Evolutionary conservation across 2,329 filamentous ascomycete species (phyloP).

Genomic region (Emmonsiellopsis sp.): DNA sequence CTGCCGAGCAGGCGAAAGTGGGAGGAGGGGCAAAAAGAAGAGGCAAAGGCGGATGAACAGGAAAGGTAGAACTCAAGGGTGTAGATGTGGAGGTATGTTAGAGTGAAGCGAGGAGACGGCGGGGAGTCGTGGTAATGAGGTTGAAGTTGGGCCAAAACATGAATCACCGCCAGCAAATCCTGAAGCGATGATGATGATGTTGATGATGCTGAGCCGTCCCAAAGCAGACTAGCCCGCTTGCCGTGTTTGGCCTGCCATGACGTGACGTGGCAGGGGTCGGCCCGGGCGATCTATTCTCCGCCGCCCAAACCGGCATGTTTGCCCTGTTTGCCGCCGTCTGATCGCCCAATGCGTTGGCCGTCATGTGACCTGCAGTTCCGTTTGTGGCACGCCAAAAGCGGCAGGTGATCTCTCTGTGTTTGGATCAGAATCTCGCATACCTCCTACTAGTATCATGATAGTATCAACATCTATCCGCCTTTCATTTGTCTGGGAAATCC

Average conservation of each 20-base stretch:
- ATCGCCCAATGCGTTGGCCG: too few species aligned
- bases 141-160: neutral
- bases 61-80: too few species aligned
- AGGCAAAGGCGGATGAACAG: too few species aligned
- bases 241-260: conserved; percentile 3
- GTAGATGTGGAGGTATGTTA: neutral
- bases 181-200: neutral
- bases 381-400: neutral
- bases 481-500: too few species aligned
- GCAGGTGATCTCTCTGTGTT: too few species aligned
- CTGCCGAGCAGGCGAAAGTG: too few species aligned
- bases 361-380: neutral
- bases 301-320: neutral
- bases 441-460: too few species aligned
- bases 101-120: neutral
- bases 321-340: neutral
- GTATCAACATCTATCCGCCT: too few species aligned
- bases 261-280: conserved; percentile 3
- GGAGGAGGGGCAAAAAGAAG: too few species aligned
- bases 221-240: neutral
- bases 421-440: too few species aligned
- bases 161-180: neutral
- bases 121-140: too few species aligned
- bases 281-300: neutral
- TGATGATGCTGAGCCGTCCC: neutral